These are phyloP conservation scores for Misopates orontium DNA, from an alignment of 257 asterid genomes.

Conservation along the genomic window DNA sequence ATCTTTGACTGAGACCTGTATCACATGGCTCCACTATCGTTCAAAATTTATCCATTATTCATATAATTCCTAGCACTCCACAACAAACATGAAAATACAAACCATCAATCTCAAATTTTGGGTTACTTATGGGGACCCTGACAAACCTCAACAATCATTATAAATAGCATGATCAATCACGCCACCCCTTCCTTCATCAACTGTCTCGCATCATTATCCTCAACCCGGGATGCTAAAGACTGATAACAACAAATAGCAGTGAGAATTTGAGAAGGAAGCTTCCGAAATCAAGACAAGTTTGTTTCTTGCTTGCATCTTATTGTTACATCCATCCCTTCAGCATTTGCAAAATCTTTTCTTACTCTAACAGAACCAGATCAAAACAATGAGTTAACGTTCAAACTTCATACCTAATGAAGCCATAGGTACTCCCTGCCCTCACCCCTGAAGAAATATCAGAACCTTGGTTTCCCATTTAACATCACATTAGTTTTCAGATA, in stretches of 20 bases:
- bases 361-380: background rate
- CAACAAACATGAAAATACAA: background rate
- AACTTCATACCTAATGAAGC: no score
- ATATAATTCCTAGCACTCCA: background rate
- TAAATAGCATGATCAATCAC: background rate
- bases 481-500: background rate
- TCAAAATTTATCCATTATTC: background rate
- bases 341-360: conserved; percentile 1
- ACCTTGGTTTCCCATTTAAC: background rate
- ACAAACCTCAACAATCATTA: background rate
- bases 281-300: background rate
- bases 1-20: background rate
- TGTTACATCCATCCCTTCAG: background rate
- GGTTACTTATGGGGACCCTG: background rate
- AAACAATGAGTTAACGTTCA: conserved; percentile 2
- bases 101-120: background rate
- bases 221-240: background rate
- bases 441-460: background rate
- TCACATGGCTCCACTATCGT: background rate
- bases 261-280: background rate
- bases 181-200: background rate
- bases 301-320: background rate
- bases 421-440: background rate
- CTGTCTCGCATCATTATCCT: background rate
- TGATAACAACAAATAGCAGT: background rate